These are phyloP conservation scores for Endotrypanum monterogeii DNA, from an alignment of 208 protist genomes.

Conservation along the genomic window DNA sequence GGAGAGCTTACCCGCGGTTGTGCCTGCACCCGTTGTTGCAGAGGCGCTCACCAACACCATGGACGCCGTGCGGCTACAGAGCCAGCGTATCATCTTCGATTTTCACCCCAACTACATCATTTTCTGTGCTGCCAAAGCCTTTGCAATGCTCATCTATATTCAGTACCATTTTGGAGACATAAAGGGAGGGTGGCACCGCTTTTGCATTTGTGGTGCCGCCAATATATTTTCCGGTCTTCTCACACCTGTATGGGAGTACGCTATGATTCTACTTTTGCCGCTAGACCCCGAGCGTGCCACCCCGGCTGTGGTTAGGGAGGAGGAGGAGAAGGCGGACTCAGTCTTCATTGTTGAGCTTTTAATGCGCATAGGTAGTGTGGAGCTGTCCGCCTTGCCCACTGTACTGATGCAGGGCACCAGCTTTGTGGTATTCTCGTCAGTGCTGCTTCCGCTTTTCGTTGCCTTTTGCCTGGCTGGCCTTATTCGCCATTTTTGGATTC, in stretches of 20 bases:
- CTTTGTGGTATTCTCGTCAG: slow-evolving; percentile 58
- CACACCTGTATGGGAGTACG: slow-evolving; percentile 59
- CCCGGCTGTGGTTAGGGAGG: slow-evolving; percentile 25
- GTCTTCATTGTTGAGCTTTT: slow-evolving; percentile 65
- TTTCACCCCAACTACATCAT: slow-evolving; percentile 65
- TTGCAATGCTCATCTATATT: slow-evolving; percentile 57
- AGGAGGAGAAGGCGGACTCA: slow-evolving; percentile 49
- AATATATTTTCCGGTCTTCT: slow-evolving; percentile 61
- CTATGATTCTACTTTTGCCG: slow-evolving; percentile 38
- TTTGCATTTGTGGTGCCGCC: slow-evolving; percentile 54
- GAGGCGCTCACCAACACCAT: slow-evolving; percentile 45
- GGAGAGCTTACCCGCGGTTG: slow-evolving; percentile 30
- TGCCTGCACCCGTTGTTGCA: slow-evolving; percentile 43
- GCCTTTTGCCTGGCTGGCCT: slow-evolving; percentile 42
- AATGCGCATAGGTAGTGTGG: slow-evolving; percentile 41
- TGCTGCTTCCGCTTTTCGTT: slow-evolving; percentile 46
- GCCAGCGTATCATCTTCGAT: slow-evolving; percentile 50
- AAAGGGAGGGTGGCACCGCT: slow-evolving; percentile 52
- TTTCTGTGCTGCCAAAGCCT: slow-evolving; percentile 46
- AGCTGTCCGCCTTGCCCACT: slow-evolving; percentile 57
- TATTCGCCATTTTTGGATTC: slow-evolving; percentile 43
- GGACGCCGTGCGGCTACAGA: slow-evolving; percentile 40
- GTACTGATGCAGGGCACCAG: slow-evolving; percentile 59
- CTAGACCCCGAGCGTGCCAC: slow-evolving; percentile 29
- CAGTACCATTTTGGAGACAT: slow-evolving; percentile 60